These are phyloP conservation scores for Quercus glauca DNA, from an alignment of 306 rosid genomes.

Conservation along the genomic window DNA sequence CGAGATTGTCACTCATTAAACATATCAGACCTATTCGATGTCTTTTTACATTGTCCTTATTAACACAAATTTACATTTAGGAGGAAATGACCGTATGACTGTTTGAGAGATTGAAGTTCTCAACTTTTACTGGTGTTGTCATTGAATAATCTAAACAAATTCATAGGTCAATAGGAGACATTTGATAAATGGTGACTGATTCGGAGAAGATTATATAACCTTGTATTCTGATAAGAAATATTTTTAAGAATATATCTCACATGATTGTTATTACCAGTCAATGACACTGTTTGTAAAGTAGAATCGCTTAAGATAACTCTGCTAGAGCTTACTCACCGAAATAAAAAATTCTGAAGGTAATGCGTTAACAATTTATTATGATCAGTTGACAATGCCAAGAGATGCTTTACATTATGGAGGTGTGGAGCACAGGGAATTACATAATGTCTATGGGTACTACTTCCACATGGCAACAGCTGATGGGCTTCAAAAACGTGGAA, in stretches of 20 bases:
- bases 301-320: neutral
- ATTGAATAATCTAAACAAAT: neutral
- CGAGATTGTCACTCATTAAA: neutral
- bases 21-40: neutral
- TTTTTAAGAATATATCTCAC: neutral
- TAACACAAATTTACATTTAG: neutral
- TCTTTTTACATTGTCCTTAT: neutral
- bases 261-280: neutral
- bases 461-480: conserved; percentile 94
- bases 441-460: conserved; percentile 92
- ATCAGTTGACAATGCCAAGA: conserved; percentile 95
- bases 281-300: neutral
- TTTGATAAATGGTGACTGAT: neutral
- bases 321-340: neutral
- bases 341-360: neutral
- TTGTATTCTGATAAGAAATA: neutral
- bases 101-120: neutral
- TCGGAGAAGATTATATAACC: neutral
- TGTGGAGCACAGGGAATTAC: conserved; percentile 86
- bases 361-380: conserved; percentile 12
- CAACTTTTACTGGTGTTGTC: neutral
- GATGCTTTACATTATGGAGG: conserved; percentile 75
- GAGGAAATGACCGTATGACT: neutral
- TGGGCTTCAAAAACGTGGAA: conserved; percentile 83
- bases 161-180: neutral